Evolutionary conservation across 1,284 basidiomycete genomes (phyloP).

Genomic region (Coniferiporia weirii): DNA sequence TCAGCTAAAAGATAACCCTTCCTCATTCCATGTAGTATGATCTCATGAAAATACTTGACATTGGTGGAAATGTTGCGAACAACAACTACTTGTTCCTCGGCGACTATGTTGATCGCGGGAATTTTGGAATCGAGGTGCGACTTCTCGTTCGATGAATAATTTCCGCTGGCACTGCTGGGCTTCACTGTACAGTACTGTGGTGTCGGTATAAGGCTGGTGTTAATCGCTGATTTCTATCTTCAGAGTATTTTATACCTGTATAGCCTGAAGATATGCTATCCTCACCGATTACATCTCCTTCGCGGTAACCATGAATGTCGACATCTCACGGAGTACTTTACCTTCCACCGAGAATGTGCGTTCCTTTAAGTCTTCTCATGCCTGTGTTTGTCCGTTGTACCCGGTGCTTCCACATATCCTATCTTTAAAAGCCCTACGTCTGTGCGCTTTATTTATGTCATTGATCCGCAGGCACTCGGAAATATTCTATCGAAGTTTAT

Average conservation of each 20-base stretch:
- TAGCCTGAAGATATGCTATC: constrained; percentile 91
- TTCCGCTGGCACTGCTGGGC: constrained; percentile 8
- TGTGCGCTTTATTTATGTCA: neutral
- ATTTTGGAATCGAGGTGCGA: constrained; percentile 89
- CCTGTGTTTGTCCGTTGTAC: constrained; percentile 7
- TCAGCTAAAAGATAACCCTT: constrained; percentile 9
- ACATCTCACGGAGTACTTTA: constrained; percentile 95
- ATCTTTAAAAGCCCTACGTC: neutral
- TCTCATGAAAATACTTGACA: constrained; percentile 97
- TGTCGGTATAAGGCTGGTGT: neutral
- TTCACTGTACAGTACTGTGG: neutral
- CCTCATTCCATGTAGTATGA: constrained; percentile 66
- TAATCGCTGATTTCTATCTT: constrained; percentile 18
- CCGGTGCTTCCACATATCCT: neutral
- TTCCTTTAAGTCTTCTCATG: constrained; percentile 23
- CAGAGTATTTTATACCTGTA: constrained; percentile 88
- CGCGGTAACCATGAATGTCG: constrained; percentile 98
- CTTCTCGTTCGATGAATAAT: constrained; percentile 6
- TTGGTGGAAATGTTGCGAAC: constrained; percentile 85
- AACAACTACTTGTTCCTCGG: constrained; percentile 95
- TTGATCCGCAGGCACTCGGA: constrained; percentile 70
- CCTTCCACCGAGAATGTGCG: constrained; percentile 92
- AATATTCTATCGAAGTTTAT: constrained; percentile 84
- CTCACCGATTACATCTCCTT: constrained; percentile 83
- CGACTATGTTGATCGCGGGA: constrained; percentile 97